phyloP scores from a whole-genome alignment of 2,329 filamentous ascomycete genomes.

The Thielaviopsis musarum region DNA sequence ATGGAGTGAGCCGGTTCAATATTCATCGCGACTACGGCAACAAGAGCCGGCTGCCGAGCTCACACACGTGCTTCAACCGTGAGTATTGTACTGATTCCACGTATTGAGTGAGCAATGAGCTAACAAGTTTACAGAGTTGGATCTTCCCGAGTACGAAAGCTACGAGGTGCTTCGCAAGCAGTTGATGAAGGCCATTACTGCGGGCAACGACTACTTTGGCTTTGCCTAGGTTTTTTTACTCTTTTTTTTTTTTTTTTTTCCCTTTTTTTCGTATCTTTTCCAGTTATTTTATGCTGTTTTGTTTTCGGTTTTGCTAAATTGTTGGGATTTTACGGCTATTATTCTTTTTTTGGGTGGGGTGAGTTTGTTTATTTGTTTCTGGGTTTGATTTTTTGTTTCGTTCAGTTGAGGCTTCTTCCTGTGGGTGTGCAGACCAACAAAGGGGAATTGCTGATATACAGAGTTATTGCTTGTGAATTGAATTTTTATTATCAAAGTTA shows the following conservation, averaged over 20 bases:
- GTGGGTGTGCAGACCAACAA: background rate
- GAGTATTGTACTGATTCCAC: constrained; percentile 29
- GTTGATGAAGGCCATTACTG: constrained; percentile 90
- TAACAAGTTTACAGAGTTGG: constrained; percentile 52
- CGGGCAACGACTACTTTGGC: constrained; percentile 91
- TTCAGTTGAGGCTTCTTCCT: background rate
- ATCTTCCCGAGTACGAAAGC: constrained; percentile 93
- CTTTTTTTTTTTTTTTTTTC: background rate
- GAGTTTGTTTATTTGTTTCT: background rate
- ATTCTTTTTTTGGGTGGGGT: background rate
- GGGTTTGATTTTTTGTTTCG: background rate
- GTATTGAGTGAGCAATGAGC: background rate
- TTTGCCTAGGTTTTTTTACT: constrained; percentile 51
- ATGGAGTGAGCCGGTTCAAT: constrained; percentile 93
- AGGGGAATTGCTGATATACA: background rate
- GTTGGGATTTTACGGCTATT: background rate
- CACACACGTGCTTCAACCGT: constrained; percentile 99
- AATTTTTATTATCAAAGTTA: background rate
- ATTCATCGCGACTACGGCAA: constrained; percentile 96
- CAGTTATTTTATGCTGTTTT: background rate
- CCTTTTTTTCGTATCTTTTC: background rate
- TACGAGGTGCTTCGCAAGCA: constrained; percentile 82
- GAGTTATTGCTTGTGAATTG: background rate
- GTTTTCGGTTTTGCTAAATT: background rate
- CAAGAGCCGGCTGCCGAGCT: constrained; percentile 88